phyloP scores from a whole-genome alignment of 768 basidiomycete genomes.

The Pisolithus albus region DNA sequence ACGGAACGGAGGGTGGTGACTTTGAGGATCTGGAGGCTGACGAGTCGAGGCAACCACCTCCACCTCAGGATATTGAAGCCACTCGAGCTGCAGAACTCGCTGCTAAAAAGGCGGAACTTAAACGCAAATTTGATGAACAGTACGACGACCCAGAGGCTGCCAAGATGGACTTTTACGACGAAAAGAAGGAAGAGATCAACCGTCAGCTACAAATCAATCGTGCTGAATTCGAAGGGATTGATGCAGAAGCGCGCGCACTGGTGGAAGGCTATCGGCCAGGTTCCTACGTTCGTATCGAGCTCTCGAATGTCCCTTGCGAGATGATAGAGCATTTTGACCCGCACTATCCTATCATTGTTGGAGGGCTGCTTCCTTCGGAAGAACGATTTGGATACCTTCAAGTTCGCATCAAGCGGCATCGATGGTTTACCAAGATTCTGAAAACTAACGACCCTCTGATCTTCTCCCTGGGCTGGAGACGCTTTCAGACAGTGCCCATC shows the following conservation, averaged over 20 bases:
- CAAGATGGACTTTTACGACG: constrained; percentile 83
- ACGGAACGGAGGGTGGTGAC: constrained; percentile 32
- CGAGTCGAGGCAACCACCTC: constrained; percentile 1
- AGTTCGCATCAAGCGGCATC: constrained; percentile 92
- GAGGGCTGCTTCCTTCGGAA: constrained; percentile 84
- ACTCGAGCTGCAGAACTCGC: constrained; percentile 52
- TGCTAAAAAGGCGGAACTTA: constrained; percentile 84
- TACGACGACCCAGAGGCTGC: constrained; percentile 83
- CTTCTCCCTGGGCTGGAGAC: constrained; percentile 94
- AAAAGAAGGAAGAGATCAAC: constrained; percentile 88
- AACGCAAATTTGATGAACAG: constrained; percentile 93
- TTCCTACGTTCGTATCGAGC: constrained; percentile 87
- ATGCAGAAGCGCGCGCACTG: constrained; percentile 67
- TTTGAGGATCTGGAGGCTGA: constrained; percentile 37
- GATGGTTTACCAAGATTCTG: constrained; percentile 86
- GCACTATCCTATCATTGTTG: constrained; percentile 82
- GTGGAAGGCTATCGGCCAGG: constrained; percentile 92
- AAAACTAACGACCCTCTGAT: constrained; percentile 98
- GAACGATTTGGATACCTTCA: constrained; percentile 91
- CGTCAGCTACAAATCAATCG: constrained; percentile 76
- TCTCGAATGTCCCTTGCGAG: constrained; percentile 79
- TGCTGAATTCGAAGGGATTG: constrained; percentile 76
- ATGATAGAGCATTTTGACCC: constrained; percentile 93
- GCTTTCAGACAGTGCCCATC: constrained; percentile 92
- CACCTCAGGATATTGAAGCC: constrained; percentile 20